Evolutionary conservation across 495 filamentous ascomycete species (phyloP), one percentile per base, ranked within the genome.

Genomic region (Staphylotrichum longicolle): DNA sequence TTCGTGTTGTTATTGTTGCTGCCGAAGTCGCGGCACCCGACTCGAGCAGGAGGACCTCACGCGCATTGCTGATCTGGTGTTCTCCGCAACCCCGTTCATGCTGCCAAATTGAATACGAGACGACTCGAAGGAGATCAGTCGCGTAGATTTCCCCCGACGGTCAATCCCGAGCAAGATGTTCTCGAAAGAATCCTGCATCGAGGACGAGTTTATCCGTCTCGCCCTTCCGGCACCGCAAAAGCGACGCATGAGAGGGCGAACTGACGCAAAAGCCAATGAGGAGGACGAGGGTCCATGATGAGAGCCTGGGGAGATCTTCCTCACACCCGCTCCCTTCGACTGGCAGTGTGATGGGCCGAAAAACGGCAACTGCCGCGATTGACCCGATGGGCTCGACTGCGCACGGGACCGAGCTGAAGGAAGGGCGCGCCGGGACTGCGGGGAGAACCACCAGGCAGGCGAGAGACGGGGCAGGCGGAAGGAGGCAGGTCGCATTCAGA

Each of bases 101-200:
- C 30, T n/a, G 10, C 34, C 14, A 14, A 7, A 41, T 52, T 32
- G 44, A 46, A 34, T 11, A 48, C n/a, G 54, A 54, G 42, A 64
- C 66, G 58, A 57, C 64, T 63, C 66, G 15, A 56, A 33, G 68
- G 20, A 54, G 66, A 71, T 71, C 69, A 60, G 62, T 67, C 69
- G 63, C 63, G 66, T 63, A 66, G 60, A 65, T 58, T 62, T 63
- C 42, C 20, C 57, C 33, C 44, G 33, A 51, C 9, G 7, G 57
- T 4, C 14, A 57, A 61, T 63, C 52, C 66, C 48, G 50, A 52
- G 57, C 37, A 52, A 3, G 41, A 20, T 11, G 27, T 37, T 35
- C n/a, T 35, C 33, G 49, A 15, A 27, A 27, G 20, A 27, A 27
- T 27, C 20, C 20, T 27, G 20, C 20, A 27, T 27, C 20, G 20